Conservation (phyloP, 768 basidiomycete genomes). For the Crassisporium funariophilum region DNA sequence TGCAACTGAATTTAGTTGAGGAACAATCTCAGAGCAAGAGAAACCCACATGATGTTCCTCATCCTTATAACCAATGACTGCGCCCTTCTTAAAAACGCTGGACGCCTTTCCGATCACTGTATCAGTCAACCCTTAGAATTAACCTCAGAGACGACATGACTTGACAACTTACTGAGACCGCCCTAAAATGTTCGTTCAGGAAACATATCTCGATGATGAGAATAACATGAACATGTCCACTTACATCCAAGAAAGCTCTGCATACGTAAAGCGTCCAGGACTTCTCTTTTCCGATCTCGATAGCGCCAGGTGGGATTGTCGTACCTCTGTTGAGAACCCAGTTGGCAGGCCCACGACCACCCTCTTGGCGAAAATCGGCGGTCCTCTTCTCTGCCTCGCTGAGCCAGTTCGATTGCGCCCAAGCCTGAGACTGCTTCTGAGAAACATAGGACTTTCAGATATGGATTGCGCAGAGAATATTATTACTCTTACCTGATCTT, state of each 20-base stretch:
- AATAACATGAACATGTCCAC: too few species aligned
- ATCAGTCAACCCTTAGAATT: not conserved
- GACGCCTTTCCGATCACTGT: slow-evolving; percentile 76
- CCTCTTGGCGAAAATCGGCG: slow-evolving; percentile 44
- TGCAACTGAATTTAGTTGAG: not conserved
- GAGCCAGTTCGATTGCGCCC: slow-evolving; percentile 57
- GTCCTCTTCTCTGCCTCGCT: slow-evolving; percentile 58
- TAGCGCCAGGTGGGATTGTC: slow-evolving; percentile 58
- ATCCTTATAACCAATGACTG: slow-evolving; percentile 60
- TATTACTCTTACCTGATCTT: slow-evolving; percentile 53
- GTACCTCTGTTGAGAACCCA: slow-evolving; percentile 67
- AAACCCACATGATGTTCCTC: slow-evolving; percentile 62
- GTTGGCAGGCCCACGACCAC: slow-evolving; percentile 48
- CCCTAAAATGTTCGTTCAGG: too few species aligned
- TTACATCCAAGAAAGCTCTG: slow-evolving; percentile 60
- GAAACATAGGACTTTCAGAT: slow-evolving; percentile 31
- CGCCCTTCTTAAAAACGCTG: slow-evolving; percentile 57
- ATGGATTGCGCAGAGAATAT: not conserved
- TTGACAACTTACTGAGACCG: slow-evolving; percentile 53
- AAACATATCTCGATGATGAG: too few species aligned
- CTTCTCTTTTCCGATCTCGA: slow-evolving; percentile 57
- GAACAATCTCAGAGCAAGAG: not conserved
- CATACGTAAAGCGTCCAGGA: slow-evolving; percentile 57
- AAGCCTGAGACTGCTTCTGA: slow-evolving; percentile 49
- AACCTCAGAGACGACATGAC: too few species aligned